Percentiles rank a stretch among this genome's conserved stretches.
Evolutionary conservation across 306 rosid species (phyloP).

Genomic region (Cucumis hystrix): DNA sequence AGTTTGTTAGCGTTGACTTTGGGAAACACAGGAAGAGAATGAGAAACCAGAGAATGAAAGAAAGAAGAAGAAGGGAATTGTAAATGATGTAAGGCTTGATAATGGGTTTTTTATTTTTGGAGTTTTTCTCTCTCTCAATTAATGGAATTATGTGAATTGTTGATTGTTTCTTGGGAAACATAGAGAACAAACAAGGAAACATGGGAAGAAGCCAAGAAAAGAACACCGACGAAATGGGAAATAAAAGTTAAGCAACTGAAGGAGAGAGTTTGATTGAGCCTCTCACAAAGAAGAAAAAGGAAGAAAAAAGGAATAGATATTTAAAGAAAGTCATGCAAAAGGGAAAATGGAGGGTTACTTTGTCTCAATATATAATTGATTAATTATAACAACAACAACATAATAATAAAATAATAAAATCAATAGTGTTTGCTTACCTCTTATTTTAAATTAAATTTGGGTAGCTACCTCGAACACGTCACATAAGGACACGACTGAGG

Average conservation of each 20-base stretch:
- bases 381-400: no score
- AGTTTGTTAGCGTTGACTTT: not conserved
- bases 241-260: not conserved
- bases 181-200: not conserved
- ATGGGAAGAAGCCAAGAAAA: not conserved
- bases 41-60: slow-evolving; percentile 32
- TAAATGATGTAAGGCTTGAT: not conserved
- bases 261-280: not conserved
- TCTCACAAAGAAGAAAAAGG: not conserved
- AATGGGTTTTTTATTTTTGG: slow-evolving; percentile 23
- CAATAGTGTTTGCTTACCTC: no score
- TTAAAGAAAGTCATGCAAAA: not conserved
- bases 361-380: no score
- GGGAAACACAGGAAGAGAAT: slow-evolving; percentile 21
- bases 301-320: not conserved
- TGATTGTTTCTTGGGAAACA: slow-evolving; percentile 45
- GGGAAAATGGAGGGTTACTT: not conserved
- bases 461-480: no score
- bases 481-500: no score
- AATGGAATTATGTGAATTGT: slow-evolving; percentile 12
- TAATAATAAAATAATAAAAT: no score
- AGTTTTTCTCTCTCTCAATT: slow-evolving; percentile 14
- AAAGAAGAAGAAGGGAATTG: slow-evolving; percentile 20
- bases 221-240: not conserved
- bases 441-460: no score